phyloP scores from a whole-genome alignment of 108 stramenopile genomes.

The Pinguiococcus pyrenoidosus region DNA sequence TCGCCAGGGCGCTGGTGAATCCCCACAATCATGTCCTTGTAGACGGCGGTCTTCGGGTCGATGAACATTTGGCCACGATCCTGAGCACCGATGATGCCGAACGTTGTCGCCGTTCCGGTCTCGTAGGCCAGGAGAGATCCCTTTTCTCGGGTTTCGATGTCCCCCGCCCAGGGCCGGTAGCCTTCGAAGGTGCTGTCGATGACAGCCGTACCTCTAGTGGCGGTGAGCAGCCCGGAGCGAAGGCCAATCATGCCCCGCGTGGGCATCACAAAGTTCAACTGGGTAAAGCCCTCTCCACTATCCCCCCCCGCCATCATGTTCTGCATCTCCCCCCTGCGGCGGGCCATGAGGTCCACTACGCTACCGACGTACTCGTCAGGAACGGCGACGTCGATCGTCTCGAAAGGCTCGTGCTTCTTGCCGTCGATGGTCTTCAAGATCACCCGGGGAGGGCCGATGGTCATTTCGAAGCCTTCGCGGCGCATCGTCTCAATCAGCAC shows the following conservation, averaged over 20 bases:
- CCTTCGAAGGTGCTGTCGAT: conserved; percentile 88
- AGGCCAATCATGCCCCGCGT: conserved; percentile 95
- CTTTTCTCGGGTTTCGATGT: conserved; percentile 75
- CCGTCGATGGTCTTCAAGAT: conserved; percentile 79
- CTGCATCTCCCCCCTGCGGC: conserved; percentile 81
- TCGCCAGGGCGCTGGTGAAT: conserved; percentile 93
- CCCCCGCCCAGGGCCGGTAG: conserved; percentile 66
- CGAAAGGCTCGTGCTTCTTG: conserved; percentile 78
- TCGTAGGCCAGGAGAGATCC: conserved; percentile 88
- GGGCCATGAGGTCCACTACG: conserved; percentile 80
- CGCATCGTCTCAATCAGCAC: conserved; percentile 98
- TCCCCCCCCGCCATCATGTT: conserved; percentile 50
- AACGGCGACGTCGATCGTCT: conserved; percentile 77
- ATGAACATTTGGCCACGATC: conserved; percentile 82
- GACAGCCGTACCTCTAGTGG: conserved; percentile 85
- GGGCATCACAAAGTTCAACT: conserved; percentile 87
- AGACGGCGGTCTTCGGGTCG: conserved; percentile 34
- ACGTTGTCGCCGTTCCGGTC: conserved; percentile 69
- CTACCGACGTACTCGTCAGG: conserved; percentile 81
- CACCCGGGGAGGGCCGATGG: conserved; percentile 91
- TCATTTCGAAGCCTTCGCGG: conserved; percentile 96
- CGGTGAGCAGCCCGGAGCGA: conserved; percentile 70
- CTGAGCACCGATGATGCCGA: conserved; percentile 82
- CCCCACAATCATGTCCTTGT: conserved; percentile 55
- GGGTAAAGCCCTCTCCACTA: conserved; percentile 53